phyloP scores from a whole-genome alignment of 208 protist genomes.

The Wallacemonas sp. region DNA sequence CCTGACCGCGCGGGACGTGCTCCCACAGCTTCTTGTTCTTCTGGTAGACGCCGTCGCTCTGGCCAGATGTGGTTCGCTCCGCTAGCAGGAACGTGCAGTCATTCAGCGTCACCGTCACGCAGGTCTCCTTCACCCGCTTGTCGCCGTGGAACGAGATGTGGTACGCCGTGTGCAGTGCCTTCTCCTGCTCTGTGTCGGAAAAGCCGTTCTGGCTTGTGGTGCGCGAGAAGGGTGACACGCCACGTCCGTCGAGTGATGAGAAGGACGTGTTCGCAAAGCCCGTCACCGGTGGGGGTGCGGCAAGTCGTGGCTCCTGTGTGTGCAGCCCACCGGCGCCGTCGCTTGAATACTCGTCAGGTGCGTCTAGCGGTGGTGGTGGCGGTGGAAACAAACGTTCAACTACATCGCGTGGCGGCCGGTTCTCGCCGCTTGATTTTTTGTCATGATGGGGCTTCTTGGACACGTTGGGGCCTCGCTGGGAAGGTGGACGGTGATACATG shows the following conservation, averaged over 20 bases:
- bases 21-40: conserved; percentile 80
- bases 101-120: conserved; percentile 34
- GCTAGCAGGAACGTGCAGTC: conserved; percentile 50
- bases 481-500: conserved; percentile 1
- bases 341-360: neutral
- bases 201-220: conserved; percentile 16
- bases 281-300: neutral
- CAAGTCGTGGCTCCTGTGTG: neutral
- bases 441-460: neutral
- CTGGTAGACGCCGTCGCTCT: conserved; percentile 65
- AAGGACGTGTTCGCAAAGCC: neutral
- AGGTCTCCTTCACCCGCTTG: conserved; percentile 54
- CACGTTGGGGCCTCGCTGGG: neutral
- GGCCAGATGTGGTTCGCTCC: conserved; percentile 51
- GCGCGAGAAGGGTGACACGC: conserved; percentile 7
- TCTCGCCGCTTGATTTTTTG: neutral
- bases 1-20: conserved; percentile 68
- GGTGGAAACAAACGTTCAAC: neutral
- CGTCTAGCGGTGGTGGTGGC: neutral
- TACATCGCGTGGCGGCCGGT: neutral
- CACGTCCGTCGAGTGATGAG: neutral
- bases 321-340: neutral
- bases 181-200: conserved; percentile 30
- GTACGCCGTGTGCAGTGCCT: conserved; percentile 54
- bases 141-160: conserved; percentile 51